A percentile compares a stretch with the other conserved stretches of the same genome.
Conservation (phyloP, 768 basidiomycete species). For the Boletus subparvulus region DNA sequence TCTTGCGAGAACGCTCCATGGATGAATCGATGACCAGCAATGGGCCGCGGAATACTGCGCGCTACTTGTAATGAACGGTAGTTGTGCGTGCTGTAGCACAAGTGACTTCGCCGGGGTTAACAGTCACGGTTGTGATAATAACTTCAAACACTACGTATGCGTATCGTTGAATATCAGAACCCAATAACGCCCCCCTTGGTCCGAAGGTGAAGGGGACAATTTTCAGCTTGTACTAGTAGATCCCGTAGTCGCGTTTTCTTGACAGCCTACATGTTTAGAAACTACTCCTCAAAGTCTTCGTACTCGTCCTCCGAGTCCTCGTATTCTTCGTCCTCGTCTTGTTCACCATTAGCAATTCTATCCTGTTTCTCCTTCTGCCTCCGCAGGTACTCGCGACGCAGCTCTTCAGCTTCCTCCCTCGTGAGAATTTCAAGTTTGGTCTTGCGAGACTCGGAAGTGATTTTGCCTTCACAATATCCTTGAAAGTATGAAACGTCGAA, state of each 20-base stretch:
- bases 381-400: slow-evolving; percentile 1
- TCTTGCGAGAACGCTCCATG: slow-evolving; percentile 8
- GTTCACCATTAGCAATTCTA: slow-evolving; percentile 9
- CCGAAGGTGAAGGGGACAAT: too few species aligned
- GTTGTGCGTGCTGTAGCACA: too few species aligned
- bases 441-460: slow-evolving; percentile 22
- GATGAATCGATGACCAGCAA: not conserved
- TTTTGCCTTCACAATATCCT: slow-evolving; percentile 24
- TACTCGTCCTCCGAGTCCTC: slow-evolving; percentile 5
- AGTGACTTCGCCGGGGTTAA: too few species aligned
- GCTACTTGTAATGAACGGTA: too few species aligned
- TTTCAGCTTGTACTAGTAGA: too few species aligned
- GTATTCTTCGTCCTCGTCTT: slow-evolving; percentile 10
- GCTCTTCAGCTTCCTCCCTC: slow-evolving; percentile 15
- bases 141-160: too few species aligned
- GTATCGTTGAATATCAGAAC: too few species aligned
- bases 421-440: slow-evolving; percentile 24
- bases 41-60: too few species aligned
- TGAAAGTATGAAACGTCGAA: slow-evolving; percentile 23
- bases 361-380: slow-evolving; percentile 6
- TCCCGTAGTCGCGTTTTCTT: too few species aligned
- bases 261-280: too few species aligned
- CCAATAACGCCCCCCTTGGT: too few species aligned
- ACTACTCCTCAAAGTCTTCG: not conserved
- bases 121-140: too few species aligned